These are phyloP conservation scores for Paracoccidioides brasiliensis DNA, from an alignment of 2,329 filamentous ascomycete genomes.

Conservation along the genomic window DNA sequence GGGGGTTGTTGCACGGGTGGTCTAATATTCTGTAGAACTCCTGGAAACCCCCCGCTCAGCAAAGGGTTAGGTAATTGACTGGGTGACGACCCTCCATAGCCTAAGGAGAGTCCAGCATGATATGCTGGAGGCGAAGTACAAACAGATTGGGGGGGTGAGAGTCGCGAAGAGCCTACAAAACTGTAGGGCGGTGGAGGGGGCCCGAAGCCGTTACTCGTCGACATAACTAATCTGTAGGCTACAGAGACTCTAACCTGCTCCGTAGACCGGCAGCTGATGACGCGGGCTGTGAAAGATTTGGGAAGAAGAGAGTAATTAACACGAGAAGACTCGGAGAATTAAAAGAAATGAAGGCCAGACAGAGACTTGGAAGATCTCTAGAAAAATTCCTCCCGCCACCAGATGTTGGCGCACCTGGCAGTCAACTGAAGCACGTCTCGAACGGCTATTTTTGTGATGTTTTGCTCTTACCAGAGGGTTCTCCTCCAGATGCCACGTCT, in stretches of 20 bases:
- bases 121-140: not conserved
- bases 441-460: no score
- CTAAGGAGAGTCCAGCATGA: not conserved
- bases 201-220: not conserved
- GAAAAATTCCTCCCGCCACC: no score
- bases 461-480: no score
- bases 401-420: no score
- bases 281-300: not conserved
- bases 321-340: no score
- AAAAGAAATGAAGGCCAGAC: no score
- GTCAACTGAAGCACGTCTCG: no score
- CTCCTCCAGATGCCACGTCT: no score
- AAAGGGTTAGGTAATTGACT: not conserved
- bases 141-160: not conserved
- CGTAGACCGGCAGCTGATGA: not conserved
- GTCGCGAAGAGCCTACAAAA: not conserved
- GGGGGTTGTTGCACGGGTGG: not conserved
- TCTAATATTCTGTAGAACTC: not conserved
- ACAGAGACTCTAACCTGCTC: not conserved
- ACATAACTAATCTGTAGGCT: not conserved
- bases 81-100: not conserved
- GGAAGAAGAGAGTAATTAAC: not conserved
- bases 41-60: not conserved
- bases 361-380: no score
- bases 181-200: not conserved